Conservation (phyloP, 2,329 filamentous ascomycete genomes). For the Diaporthe ampelina region DNA sequence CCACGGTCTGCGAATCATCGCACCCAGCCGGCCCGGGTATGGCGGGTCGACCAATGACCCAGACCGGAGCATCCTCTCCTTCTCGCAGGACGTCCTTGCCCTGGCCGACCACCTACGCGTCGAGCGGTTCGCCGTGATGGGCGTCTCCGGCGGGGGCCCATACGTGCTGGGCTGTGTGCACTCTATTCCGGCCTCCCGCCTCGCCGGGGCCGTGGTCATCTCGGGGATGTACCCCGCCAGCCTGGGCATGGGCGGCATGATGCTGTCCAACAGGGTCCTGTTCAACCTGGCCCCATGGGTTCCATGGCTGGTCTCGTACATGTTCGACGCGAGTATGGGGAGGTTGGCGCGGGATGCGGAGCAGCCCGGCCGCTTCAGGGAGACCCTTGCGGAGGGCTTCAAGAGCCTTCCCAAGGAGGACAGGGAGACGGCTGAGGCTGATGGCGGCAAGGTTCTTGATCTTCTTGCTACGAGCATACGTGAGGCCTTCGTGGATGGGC, state of each 20-base stretch:
- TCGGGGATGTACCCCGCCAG: slow-evolving; percentile 43
- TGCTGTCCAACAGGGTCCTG: slow-evolving; percentile 40
- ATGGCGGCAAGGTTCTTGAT: slow-evolving; percentile 24
- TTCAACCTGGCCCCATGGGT: slow-evolving; percentile 42
- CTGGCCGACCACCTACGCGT: slow-evolving; percentile 46
- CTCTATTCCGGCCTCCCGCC: slow-evolving; percentile 41
- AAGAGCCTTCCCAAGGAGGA: slow-evolving; percentile 17
- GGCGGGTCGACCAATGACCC: slow-evolving; percentile 51
- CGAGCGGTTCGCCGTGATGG: slow-evolving; percentile 46
- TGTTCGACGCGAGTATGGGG: slow-evolving; percentile 39
- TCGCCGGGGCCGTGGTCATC: slow-evolving; percentile 41
- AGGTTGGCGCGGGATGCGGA: slow-evolving; percentile 29
- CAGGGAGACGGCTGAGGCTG: slow-evolving; percentile 24
- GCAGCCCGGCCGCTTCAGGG: slow-evolving; percentile 31
- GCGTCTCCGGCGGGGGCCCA: slow-evolving; percentile 48
- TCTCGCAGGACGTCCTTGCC: slow-evolving; percentile 45
- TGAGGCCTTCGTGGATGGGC: slow-evolving; percentile 28
- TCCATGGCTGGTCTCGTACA: slow-evolving; percentile 38
- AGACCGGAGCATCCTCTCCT: slow-evolving; percentile 44
- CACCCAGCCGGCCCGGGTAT: slow-evolving; percentile 51
- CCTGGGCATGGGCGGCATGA: slow-evolving; percentile 45
- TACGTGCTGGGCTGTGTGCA: slow-evolving; percentile 47
- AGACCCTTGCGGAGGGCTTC: slow-evolving; percentile 23
- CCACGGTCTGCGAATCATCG: slow-evolving; percentile 46
- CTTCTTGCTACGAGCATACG: slow-evolving; percentile 35